phyloP scores from a whole-genome alignment of 495 filamentous ascomycete genomes.

The Penicillium longicatenatum region DNA sequence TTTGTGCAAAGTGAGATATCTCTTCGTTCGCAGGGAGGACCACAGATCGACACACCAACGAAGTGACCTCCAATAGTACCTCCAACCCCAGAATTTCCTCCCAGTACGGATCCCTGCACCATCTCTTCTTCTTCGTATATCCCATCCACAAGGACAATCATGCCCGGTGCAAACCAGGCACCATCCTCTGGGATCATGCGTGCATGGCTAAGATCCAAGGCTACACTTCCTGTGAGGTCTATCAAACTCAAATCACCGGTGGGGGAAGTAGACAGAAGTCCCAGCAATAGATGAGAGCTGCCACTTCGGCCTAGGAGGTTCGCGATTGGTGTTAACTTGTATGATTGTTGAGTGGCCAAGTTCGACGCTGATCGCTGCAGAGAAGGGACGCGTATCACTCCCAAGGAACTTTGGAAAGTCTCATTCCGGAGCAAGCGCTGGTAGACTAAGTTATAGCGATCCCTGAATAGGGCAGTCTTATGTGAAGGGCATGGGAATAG shows the following conservation, averaged over 20 bases:
- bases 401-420: slow-evolving; percentile 79
- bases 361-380: slow-evolving; percentile 59
- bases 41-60: slow-evolving; percentile 83
- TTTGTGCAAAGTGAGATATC: slow-evolving; percentile 73
- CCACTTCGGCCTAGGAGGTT: slow-evolving; percentile 91
- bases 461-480: slow-evolving; percentile 83
- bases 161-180: slow-evolving; percentile 88
- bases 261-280: slow-evolving; percentile 77
- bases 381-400: slow-evolving; percentile 43
- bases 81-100: slow-evolving; percentile 76
- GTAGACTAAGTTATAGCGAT: slow-evolving; percentile 86
- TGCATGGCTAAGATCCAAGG: slow-evolving; percentile 79
- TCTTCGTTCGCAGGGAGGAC: slow-evolving; percentile 86
- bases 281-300: slow-evolving; percentile 82
- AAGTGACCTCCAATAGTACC: slow-evolving; percentile 88
- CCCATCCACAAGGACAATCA: slow-evolving; percentile 93
- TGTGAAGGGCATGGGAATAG: slow-evolving; percentile 77
- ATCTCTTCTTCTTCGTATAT: slow-evolving; percentile 90
- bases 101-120: slow-evolving; percentile 63
- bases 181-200: slow-evolving; percentile 80
- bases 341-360: slow-evolving; percentile 59
- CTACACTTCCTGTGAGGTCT: slow-evolving; percentile 85
- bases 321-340: slow-evolving; percentile 89
- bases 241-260: slow-evolving; percentile 80
- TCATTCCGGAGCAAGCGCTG: slow-evolving; percentile 91